Percentiles rank a stretch among this genome's conserved stretches.
Conservation (phyloP, 768 basidiomycete species). For the Floccularia luteovirens region DNA sequence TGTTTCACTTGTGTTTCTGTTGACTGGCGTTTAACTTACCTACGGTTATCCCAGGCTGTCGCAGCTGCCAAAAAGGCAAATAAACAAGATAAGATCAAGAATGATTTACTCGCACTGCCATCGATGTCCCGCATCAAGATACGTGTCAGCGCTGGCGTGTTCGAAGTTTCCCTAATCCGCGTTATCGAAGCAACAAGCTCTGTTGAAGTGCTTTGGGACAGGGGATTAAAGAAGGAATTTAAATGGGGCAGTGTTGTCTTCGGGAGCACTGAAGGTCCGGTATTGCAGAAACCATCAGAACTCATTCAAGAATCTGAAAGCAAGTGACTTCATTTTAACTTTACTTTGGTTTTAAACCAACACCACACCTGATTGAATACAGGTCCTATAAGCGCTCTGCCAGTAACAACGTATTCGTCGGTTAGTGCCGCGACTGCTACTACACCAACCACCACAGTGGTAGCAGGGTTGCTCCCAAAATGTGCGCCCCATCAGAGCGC, state of each 20-base stretch:
- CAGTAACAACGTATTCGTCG: conserved; percentile 23
- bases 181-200: conserved; percentile 63
- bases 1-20: conserved; percentile 8
- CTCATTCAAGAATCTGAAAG: conserved; percentile 35
- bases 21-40: conserved; percentile 1
- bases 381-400: conserved; percentile 15
- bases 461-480: conserved; percentile 2
- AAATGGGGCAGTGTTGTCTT: conserved; percentile 80
- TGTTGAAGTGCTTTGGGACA: conserved; percentile 80
- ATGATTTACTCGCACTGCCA: conserved; percentile 63
- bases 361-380: conserved; percentile 2
- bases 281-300: conserved; percentile 67
- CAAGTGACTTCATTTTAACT: conserved; percentile 20
- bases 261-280: conserved; percentile 62
- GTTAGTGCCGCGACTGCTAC: conserved; percentile 15
- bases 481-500: conserved; percentile 8
- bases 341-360: background rate
- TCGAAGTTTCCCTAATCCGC: conserved; percentile 74
- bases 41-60: conserved; percentile 42
- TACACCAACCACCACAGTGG: background rate
- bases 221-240: conserved; percentile 65
- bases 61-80: conserved; percentile 68
- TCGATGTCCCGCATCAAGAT: conserved; percentile 76
- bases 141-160: conserved; percentile 76
- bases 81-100: conserved; percentile 67